Conservation (phyloP, 2,329 filamentous ascomycete species). For the Cryphonectria nitschkei region DNA sequence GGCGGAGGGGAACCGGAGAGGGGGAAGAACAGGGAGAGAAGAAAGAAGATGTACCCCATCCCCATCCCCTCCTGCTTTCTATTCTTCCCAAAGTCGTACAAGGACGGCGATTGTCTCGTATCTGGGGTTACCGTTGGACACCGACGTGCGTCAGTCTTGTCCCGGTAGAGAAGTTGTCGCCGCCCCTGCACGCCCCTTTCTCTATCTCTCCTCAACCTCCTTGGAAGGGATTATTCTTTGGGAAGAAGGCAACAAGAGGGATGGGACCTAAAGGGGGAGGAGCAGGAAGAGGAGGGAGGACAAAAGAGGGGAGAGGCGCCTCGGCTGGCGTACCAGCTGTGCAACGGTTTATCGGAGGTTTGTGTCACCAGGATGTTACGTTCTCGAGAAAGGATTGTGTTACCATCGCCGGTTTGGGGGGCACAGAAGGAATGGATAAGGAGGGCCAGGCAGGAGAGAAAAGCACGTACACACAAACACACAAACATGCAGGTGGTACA, state of each 20-base stretch:
- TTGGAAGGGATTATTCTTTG: background rate
- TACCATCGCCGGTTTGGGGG: background rate
- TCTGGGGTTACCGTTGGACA: conserved; percentile 28
- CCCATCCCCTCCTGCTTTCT: background rate
- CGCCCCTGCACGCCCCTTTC: background rate
- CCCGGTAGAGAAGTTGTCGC: background rate
- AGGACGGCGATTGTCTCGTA: conserved; percentile 26
- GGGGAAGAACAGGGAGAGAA: too few relatives aligned
- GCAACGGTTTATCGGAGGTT: background rate
- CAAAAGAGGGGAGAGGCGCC: too few relatives aligned
- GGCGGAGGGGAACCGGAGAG: background rate
- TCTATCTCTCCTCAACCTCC: background rate
- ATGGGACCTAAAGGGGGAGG: too few relatives aligned
- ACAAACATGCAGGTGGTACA: too few relatives aligned
- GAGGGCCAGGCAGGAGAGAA: too few relatives aligned
- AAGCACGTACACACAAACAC: too few relatives aligned
- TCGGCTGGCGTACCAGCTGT: background rate
- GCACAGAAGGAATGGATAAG: background rate
- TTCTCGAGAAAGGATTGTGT: background rate
- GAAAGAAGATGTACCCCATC: background rate
- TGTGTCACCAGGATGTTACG: background rate
- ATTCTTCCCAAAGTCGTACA: conserved; percentile 3
- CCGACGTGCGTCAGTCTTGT: conserved; percentile 18
- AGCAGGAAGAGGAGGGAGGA: too few relatives aligned
- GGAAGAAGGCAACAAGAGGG: background rate